Evolutionary conservation across 2,329 filamentous ascomycete species (phyloP).

Genomic region (Parasarocladium wereldwijsianum): DNA sequence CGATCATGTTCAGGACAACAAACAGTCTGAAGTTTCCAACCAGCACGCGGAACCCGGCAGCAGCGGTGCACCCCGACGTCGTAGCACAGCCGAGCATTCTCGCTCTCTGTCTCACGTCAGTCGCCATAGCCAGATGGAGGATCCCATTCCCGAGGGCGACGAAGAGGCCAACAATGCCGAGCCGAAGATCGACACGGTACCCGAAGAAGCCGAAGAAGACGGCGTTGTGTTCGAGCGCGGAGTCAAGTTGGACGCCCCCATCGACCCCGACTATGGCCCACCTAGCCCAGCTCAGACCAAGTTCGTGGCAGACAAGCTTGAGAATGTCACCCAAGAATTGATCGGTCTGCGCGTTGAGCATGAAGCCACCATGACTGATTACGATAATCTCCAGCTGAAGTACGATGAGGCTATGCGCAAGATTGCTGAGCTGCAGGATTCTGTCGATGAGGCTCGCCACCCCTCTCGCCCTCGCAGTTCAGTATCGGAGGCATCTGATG

Average conservation of each 20-base stretch:
- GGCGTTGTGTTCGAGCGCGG: constrained; percentile 5
- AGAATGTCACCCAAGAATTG: constrained; percentile 81
- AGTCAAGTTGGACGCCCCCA: constrained; percentile 5
- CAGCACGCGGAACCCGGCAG: constrained; percentile 20
- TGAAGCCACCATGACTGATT: constrained; percentile 68
- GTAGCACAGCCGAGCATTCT: constrained; percentile 33
- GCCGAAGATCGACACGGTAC: constrained; percentile 18
- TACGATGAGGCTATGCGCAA: constrained; percentile 81
- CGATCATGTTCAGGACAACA: constrained; percentile 55
- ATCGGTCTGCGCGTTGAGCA: constrained; percentile 84
- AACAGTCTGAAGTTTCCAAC: constrained; percentile 18
- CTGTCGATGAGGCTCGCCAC: constrained; percentile 64
- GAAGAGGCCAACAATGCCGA: constrained; percentile 21
- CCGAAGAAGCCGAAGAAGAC: constrained; percentile 16
- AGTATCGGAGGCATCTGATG: constrained; percentile 30
- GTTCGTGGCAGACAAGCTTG: constrained; percentile 84
- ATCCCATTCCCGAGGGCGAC: constrained; percentile 38
- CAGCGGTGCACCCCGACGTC: constrained; percentile 25
- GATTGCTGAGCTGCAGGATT: constrained; percentile 73
- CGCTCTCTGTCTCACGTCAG: constrained; percentile 38
- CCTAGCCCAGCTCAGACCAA: constrained; percentile 67
- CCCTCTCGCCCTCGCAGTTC: constrained; percentile 39
- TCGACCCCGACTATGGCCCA: constrained; percentile 17
- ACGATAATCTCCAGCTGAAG: constrained; percentile 67
- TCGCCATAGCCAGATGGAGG: constrained; percentile 37